Percentiles rank a stretch among this genome's conserved stretches.
Conservation (phyloP, 1,139 yeast species). For the Sugiyamaella japonica region DNA sequence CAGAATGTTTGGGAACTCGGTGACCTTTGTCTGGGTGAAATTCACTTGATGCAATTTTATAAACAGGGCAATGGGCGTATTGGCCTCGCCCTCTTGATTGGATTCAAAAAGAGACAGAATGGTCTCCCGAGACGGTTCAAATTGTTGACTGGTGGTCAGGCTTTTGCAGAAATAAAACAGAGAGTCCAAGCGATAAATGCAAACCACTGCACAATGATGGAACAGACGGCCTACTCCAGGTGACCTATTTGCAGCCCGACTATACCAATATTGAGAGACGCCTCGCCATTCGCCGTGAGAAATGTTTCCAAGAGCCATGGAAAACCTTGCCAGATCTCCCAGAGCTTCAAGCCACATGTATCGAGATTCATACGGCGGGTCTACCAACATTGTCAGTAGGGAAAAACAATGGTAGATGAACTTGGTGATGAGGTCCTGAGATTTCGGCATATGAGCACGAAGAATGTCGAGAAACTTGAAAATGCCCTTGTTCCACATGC, state of each 20-base stretch:
- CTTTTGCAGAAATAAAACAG: conserved; percentile 39
- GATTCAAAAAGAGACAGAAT: conserved; percentile 29
- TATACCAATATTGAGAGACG: conserved; percentile 38
- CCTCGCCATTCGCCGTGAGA: conserved; percentile 35
- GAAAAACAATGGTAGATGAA: conserved; percentile 35
- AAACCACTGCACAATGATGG: conserved; percentile 37
- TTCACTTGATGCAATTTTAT: conserved; percentile 28
- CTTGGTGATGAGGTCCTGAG: conserved; percentile 31
- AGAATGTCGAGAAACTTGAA: conserved; percentile 35
- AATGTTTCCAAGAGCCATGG: conserved; percentile 31
- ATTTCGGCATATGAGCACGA: conserved; percentile 31
- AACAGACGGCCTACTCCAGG: conserved; percentile 40
- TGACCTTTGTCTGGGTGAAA: conserved; percentile 16
- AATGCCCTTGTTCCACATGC: conserved; percentile 40
- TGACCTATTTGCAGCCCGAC: conserved; percentile 33
- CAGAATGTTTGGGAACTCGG: conserved; percentile 15
- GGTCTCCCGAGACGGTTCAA: conserved; percentile 30
- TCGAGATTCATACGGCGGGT: conserved; percentile 36
- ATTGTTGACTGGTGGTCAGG: conserved; percentile 31
- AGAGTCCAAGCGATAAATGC: conserved; percentile 33
- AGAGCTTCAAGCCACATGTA: conserved; percentile 40
- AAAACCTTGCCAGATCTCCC: conserved; percentile 39
- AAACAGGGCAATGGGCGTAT: conserved; percentile 25
- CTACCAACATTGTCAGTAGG: conserved; percentile 35
- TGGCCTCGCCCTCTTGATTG: conserved; percentile 23